Evolutionary conservation across 768 basidiomycete species (phyloP), one percentile per base, ranked within the genome.

Genomic region (Myochromella boudieri): DNA sequence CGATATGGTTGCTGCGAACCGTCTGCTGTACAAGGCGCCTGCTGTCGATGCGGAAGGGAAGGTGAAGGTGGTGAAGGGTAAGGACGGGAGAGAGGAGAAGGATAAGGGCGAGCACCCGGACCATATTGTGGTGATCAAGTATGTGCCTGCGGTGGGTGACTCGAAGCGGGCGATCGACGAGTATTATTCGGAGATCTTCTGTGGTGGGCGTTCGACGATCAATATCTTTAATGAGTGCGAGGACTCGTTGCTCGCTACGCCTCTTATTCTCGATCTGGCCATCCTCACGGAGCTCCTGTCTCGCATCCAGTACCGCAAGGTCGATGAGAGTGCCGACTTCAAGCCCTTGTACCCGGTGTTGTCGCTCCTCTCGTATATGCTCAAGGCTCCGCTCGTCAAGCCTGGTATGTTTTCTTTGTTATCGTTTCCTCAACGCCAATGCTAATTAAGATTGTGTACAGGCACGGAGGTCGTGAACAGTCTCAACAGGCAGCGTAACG

Each of bases 141-240:
- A 95, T 57, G 87, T 97, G 2, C 93, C 92, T 17, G 91, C 94
- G 20, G 94, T 95, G 24, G 95, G 95, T 29, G 97, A 98, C 73
- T 91, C 90, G 47, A 98, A 97, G 82, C 81, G 92, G 46, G 97
- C 95, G n/a, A 93, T 98, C 76, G 97, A 98, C 70, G 95, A 97
- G 75, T 98, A 97, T 71, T 93, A 94, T 69, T 95, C 91, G 9
- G 95, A 98, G 77, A 94, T 98, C 60, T 86, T 95, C 74, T 95
- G 95, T 62, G 95, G 95, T 56, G 95, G 95, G 22, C 77, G 91
- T 52, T 90, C 87, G 54, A 91, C 89, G 9, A 94, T 97, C 76
- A 93, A 91, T 66, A 91, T 93, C 71, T 97, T 95, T 81, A 97
- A 97, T 68, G 90, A 95, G 68, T 97, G 95, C 77, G 93, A 95